A percentile compares a stretch with the other conserved stretches of the same genome.
phyloP scores from a whole-genome alignment of 2,329 filamentous ascomycete genomes.

The Pyricularia grisea region DNA sequence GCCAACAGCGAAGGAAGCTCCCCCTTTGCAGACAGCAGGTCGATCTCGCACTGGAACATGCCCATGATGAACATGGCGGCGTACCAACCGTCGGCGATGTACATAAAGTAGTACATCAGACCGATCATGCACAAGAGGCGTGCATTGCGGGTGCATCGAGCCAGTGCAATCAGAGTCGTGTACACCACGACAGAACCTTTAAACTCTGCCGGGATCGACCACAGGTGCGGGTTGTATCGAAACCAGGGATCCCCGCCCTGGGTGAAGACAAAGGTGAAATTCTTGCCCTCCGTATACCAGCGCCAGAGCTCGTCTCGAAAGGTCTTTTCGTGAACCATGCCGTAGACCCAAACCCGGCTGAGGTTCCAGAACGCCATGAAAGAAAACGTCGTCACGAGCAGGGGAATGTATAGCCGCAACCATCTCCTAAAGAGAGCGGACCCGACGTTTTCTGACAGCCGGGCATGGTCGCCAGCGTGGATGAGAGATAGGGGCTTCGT shows the following conservation, averaged over 20 bases:
- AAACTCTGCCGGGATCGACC: slow-evolving; percentile 57
- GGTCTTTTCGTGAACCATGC: slow-evolving; percentile 19
- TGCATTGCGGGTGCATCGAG: slow-evolving; percentile 41
- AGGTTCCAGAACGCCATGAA: slow-evolving; percentile 45
- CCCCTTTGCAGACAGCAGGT: slow-evolving; percentile 35
- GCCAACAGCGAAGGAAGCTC: slow-evolving; percentile 41
- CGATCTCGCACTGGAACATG: slow-evolving; percentile 53
- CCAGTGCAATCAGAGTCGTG: slow-evolving; percentile 45
- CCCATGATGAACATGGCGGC: slow-evolving; percentile 51
- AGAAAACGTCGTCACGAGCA: slow-evolving; percentile 44
- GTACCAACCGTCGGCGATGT: slow-evolving; percentile 56
- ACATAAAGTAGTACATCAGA: slow-evolving; percentile 57
- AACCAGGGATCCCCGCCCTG: slow-evolving; percentile 47
- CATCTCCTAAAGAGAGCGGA: slow-evolving; percentile 40
- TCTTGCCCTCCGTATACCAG: slow-evolving; percentile 50
- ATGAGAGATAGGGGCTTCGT: slow-evolving; percentile 38
- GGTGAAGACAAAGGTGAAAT: slow-evolving; percentile 59
- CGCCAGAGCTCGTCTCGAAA: slow-evolving; percentile 39
- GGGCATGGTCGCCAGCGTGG: slow-evolving; percentile 28
- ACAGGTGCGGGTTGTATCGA: slow-evolving; percentile 48
- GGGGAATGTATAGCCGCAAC: slow-evolving; percentile 38
- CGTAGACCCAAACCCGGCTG: slow-evolving; percentile 32
- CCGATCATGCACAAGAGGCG: slow-evolving; percentile 43
- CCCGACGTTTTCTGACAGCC: slow-evolving; percentile 31
- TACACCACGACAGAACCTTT: slow-evolving; percentile 56